Evolutionary conservation across 1,284 basidiomycete genomes (phyloP), one percentile per base, ranked within the genome.

Genomic region (Microstroma glucosiphilum): DNA sequence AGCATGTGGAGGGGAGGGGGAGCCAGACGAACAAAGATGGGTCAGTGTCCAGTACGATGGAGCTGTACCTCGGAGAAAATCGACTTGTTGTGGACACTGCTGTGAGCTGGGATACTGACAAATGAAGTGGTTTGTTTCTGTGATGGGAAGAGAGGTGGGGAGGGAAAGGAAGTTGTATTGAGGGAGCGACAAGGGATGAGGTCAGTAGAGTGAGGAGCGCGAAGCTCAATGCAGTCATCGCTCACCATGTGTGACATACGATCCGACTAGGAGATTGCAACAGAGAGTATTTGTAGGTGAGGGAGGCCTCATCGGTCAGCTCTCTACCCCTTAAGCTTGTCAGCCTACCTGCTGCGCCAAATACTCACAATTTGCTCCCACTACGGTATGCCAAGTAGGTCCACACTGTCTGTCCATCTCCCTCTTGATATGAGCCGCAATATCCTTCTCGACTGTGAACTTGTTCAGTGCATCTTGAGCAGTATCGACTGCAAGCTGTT

Each of bases 391-490:
- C 94, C 94, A 97, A 69, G 94, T 96, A 58, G 92, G 86, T 26
- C 90, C 90, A 74, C 91, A 88, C 80, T 88, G 84, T 81, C 87
- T 84, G 84, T 98, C 93, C 80, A 96, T 92, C 82, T 94, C 91
- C 81, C 93, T 91, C 85, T 98, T 98, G 85, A 96, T 90, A 81
- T 91, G 88, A 46, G 93, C 92, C 13, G 93, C 94, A 79, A 97
- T 92, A 81, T 98, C 76, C 82, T 96, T 96, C 84, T 96, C 93
- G 82, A 96, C 89, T 80, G 85, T 88, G 82, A 89, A 92, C 81
- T 91, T 90, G 69, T 91, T 88, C 77, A 97, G 84, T 0, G 92
- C 91, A 26, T 86, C 84, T 19, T 86, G 85, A 30, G 92, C 88
- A 73, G 92, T 87, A 76, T 96, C 90, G 72, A 97, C 88, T 69